Percentiles rank a stretch among this genome's conserved stretches.
These are phyloP conservation scores for Dicorynia guianensis DNA, from an alignment of 306 rosid genomes.

Conservation along the genomic window DNA sequence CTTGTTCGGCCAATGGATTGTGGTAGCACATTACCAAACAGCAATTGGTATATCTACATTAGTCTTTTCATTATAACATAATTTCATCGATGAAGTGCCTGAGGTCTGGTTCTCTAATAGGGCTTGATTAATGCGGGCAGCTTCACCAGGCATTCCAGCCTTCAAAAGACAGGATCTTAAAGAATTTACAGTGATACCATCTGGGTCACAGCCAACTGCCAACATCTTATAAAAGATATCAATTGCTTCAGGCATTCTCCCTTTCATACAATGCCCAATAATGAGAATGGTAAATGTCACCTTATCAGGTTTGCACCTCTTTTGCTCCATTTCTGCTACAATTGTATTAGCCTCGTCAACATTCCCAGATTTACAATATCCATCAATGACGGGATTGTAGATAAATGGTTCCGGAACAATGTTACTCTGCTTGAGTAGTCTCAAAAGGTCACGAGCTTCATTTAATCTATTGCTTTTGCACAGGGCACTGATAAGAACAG, in stretches of 20 bases:
- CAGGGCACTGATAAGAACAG: slow-evolving; percentile 74
- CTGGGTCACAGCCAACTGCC: slow-evolving; percentile 71
- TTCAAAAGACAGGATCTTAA: slow-evolving; percentile 78
- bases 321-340: slow-evolving; percentile 76
- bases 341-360: slow-evolving; percentile 81
- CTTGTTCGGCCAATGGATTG: slow-evolving; percentile 13
- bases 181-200: slow-evolving; percentile 65
- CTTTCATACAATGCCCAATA: slow-evolving; percentile 90
- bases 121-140: slow-evolving; percentile 56
- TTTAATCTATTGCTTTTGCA: slow-evolving; percentile 73
- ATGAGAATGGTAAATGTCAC: slow-evolving; percentile 85
- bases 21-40: slow-evolving; percentile 42
- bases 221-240: slow-evolving; percentile 75
- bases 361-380: slow-evolving; percentile 85
- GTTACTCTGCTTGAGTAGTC: slow-evolving; percentile 54
- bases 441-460: slow-evolving; percentile 74
- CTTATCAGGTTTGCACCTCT: slow-evolving; percentile 77
- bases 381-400: slow-evolving; percentile 84
- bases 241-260: slow-evolving; percentile 78
- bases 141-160: slow-evolving; percentile 88
- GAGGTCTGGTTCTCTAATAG: slow-evolving; percentile 46
- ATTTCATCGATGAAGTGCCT: slow-evolving; percentile 34
- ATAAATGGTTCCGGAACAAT: slow-evolving; percentile 67
- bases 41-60: slow-evolving; percentile 56
- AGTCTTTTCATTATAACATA: slow-evolving; percentile 34